Evolutionary conservation across 768 basidiomycete species (phyloP), one percentile per base, ranked within the genome.

Genomic region (Auricularia sp.): DNA sequence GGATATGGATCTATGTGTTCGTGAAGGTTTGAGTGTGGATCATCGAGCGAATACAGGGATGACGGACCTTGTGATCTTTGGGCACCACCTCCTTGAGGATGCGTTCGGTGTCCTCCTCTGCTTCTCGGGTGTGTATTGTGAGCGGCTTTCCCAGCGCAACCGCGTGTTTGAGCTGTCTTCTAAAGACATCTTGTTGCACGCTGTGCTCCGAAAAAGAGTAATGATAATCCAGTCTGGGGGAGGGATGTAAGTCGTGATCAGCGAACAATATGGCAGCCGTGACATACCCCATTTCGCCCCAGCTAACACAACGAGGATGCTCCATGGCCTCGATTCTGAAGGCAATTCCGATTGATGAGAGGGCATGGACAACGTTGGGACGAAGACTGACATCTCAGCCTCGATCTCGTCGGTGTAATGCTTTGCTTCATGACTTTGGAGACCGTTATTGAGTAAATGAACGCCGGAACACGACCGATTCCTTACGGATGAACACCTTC

Each of bases 111-210:
- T 94, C 92, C 3, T 82, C 86, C 63, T 94, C 90, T 0, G 92
- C 92, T 70, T 93, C 90, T 3, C 92, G 82, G 0, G 92, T 92
- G 70, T 94, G 92, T 56, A 94, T 91, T 1, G 90, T 92, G 35
- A 94, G 76, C 0, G 92, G 85, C 70, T 94, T 94, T 2, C 81
- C 79, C 1, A 91, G 79, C 18, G 76, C 74, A 4, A 94, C 81
- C 0, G 92, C 91, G 1, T 81, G 81, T 16, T 78, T 77, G 5
- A 94, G 81, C 72, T 94, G 92, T 8, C 87, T 78, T 1, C 75
- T 72, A 62, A 94, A 86, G 11, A 92, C 84, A 0, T 75, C 75
- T 63, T 81, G 85, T 70, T 94, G 92, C 1, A 86, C 69, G 0
- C 83, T 80, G 10, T 87, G 83, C 0, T 90, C 89, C 0, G 90